A percentile compares a stretch with the other conserved stretches of the same genome.
Evolutionary conservation across 129 eudicot genomes (phyloP).

Genomic region (Dittrichia graveolens): DNA sequence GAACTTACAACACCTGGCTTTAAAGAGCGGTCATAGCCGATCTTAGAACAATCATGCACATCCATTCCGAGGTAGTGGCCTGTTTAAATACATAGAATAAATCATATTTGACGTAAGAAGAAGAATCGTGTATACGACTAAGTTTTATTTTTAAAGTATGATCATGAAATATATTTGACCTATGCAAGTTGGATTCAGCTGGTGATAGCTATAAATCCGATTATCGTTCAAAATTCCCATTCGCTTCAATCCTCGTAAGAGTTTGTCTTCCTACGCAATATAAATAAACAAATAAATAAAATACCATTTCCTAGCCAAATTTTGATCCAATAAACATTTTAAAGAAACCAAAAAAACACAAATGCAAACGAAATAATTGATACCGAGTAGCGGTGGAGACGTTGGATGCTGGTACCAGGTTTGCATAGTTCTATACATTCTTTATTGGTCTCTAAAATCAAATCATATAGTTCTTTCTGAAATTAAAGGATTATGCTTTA

Average conservation of each 20-base stretch:
- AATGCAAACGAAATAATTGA: conserved; percentile 2
- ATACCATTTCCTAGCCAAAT: conserved; percentile 5
- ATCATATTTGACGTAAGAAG: not conserved
- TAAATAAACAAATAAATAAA: not conserved
- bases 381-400: conserved; percentile 83
- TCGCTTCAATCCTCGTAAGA: conserved; percentile 68
- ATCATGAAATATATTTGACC: conserved; percentile 38
- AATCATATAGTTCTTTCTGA: conserved; percentile 84
- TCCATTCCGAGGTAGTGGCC: conserved; percentile 99
- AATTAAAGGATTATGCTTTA: conserved; percentile 10
- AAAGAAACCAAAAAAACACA: not conserved
- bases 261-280: conserved; percentile 60
- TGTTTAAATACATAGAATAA: conserved; percentile 23
- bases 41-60: conserved; percentile 84
- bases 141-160: no score
- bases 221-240: conserved; percentile 67
- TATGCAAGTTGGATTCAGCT: conserved; percentile 87
- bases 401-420: conserved; percentile 87
- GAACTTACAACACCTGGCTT: conserved; percentile 95
- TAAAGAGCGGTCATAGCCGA: conserved; percentile 71
- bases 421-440: conserved; percentile 80
- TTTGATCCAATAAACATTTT: not conserved
- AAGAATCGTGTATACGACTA: not conserved
- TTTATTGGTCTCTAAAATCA: conserved; percentile 87
- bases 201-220: conserved; percentile 51